Evolutionary conservation across 2,329 filamentous ascomycete genomes (phyloP).

Genomic region (Fusarium piperis): DNA sequence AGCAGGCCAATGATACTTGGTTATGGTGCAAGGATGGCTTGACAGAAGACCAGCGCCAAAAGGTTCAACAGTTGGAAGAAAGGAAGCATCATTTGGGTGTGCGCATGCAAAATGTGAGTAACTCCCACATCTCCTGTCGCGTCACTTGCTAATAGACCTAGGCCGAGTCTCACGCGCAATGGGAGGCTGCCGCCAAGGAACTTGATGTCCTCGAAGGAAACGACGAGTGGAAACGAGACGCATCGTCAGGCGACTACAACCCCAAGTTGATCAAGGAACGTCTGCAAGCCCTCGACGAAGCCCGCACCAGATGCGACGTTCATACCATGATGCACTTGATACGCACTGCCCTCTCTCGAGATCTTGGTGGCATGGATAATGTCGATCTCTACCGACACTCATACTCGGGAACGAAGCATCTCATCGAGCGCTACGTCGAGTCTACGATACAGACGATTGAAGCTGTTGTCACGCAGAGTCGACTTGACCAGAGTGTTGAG

Average conservation of each 20-base stretch:
- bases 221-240: slow-evolving; percentile 80
- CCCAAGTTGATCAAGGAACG: slow-evolving; percentile 73
- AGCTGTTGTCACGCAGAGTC: slow-evolving; percentile 71
- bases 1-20: slow-evolving; percentile 53
- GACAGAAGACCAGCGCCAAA: slow-evolving; percentile 59
- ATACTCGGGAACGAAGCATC: slow-evolving; percentile 83
- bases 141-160: slow-evolving; percentile 45
- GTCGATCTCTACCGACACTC: slow-evolving; percentile 84
- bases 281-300: slow-evolving; percentile 78
- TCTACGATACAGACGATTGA: slow-evolving; percentile 80
- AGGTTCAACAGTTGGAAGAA: slow-evolving; percentile 60
- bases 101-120: slow-evolving; percentile 72
- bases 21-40: slow-evolving; percentile 64
- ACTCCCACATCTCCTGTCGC: background rate
- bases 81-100: slow-evolving; percentile 70
- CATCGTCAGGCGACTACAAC: slow-evolving; percentile 74
- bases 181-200: slow-evolving; percentile 78
- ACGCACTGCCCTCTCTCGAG: slow-evolving; percentile 80
- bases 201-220: slow-evolving; percentile 84
- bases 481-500: slow-evolving; percentile 63
- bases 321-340: slow-evolving; percentile 82
- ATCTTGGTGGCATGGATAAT: slow-evolving; percentile 88
- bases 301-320: slow-evolving; percentile 76
- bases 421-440: slow-evolving; percentile 89
- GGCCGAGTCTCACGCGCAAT: slow-evolving; percentile 76